These are phyloP conservation scores for Leccinum subtestaceum DNA, from an alignment of 768 basidiomycete genomes.

Conservation along the genomic window DNA sequence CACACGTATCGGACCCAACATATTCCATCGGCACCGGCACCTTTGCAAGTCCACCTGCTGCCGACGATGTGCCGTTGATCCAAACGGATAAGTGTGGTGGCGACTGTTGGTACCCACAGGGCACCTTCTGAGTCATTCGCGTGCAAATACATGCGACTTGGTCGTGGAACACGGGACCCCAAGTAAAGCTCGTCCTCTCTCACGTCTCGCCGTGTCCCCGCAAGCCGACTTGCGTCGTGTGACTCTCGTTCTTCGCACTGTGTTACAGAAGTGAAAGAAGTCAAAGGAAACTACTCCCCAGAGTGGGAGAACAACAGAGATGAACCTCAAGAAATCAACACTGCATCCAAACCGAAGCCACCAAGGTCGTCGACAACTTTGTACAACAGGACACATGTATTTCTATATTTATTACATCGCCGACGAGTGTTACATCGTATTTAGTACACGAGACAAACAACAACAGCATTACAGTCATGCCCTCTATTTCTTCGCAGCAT, in stretches of 20 bases:
- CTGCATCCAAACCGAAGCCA: not conserved
- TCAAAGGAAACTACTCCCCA: not conserved
- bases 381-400: not conserved
- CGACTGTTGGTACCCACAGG: not conserved
- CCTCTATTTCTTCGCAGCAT: slow-evolving; percentile 15
- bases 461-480: not conserved
- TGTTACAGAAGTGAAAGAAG: not conserved
- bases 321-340: not conserved
- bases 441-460: not conserved
- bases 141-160: not conserved
- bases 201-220: not conserved
- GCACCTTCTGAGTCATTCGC: not conserved
- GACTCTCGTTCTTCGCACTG: not conserved
- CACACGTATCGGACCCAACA: not conserved
- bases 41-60: not conserved
- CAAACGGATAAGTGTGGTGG: not conserved
- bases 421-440: not conserved
- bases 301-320: not conserved
- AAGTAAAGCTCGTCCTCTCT: not conserved
- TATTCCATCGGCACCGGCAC: not conserved
- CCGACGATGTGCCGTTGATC: not conserved
- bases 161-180: not conserved
- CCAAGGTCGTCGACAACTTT: not conserved
- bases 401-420: slow-evolving; percentile 1
- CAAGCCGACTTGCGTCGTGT: not conserved